phyloP scores from a whole-genome alignment of 202 grass and related monocot genomes.

The Dendrocalamus latiflorus region DNA sequence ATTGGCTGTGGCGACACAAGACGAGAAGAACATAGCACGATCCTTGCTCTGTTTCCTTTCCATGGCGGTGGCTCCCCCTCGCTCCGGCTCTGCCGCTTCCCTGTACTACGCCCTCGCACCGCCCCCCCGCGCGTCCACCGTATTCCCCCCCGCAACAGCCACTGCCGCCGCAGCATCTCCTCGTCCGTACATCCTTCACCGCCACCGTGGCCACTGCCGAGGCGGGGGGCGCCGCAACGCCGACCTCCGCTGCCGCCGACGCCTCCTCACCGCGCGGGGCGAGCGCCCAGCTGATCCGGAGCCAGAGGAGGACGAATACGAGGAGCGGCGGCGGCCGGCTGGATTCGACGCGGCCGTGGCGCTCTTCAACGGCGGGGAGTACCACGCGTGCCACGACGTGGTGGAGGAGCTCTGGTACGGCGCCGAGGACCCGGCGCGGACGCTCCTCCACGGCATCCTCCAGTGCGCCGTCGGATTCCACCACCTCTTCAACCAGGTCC shows the following conservation, averaged over 20 bases:
- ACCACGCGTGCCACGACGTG: slow-evolving; percentile 80
- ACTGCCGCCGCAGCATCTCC: background rate
- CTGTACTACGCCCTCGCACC: background rate
- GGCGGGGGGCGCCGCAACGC: background rate
- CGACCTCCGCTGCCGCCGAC: slow-evolving; percentile 38
- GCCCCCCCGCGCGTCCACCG: too few relatives aligned
- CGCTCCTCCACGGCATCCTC: slow-evolving; percentile 72
- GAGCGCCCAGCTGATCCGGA: background rate
- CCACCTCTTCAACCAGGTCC: slow-evolving; percentile 69
- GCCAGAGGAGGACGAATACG: background rate
- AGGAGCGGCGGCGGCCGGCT: background rate
- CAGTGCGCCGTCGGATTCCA: slow-evolving; percentile 83
- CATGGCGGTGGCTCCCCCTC: background rate
- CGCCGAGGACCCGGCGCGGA: slow-evolving; percentile 63
- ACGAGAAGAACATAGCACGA: too few relatives aligned
- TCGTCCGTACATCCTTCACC: background rate
- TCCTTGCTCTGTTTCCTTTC: background rate
- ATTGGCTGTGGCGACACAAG: too few relatives aligned
- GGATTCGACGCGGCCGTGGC: slow-evolving; percentile 53
- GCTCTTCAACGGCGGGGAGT: slow-evolving; percentile 74
- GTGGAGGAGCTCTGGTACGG: slow-evolving; percentile 88
- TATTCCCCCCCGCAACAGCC: background rate
- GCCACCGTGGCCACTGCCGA: background rate
- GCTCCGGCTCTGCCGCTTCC: background rate
- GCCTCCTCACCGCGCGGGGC: slow-evolving; percentile 41